Evolutionary conservation across 2,329 filamentous ascomycete species (phyloP).

Genomic region (Pseudogymnoascus sp.): DNA sequence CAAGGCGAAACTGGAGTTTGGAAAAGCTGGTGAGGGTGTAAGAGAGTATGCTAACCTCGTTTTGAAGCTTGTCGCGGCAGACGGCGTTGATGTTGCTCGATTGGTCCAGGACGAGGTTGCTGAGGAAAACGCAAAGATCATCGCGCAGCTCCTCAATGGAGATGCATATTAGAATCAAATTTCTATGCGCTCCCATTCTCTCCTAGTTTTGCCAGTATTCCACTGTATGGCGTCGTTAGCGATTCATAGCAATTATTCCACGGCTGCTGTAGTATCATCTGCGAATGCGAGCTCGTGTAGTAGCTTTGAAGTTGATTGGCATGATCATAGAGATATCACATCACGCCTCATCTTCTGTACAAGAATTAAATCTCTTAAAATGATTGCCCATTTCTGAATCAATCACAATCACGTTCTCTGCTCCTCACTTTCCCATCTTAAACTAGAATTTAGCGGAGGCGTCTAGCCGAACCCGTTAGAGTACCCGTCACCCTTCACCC

Average conservation of each 20-base stretch:
- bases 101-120: constrained; percentile 39
- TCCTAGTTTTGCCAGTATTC: not conserved
- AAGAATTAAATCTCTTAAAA: not conserved
- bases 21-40: constrained; percentile 51
- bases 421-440: not conserved
- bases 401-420: not conserved
- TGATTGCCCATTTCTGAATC: not conserved
- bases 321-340: not conserved
- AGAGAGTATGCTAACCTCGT: constrained; percentile 55
- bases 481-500: not conserved
- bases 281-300: not conserved
- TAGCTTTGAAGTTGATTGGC: not conserved
- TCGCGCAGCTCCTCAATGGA: constrained; percentile 42
- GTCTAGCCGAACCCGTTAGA: constrained; percentile 2
- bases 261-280: not conserved
- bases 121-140: constrained; percentile 40
- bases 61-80: constrained; percentile 38
- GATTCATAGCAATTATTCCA: not conserved
- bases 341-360: not conserved
- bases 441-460: not conserved
- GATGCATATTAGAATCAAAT: constrained; percentile 25
- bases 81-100: constrained; percentile 28
- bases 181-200: not conserved
- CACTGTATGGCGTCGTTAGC: not conserved
- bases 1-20: constrained; percentile 40